A percentile compares a stretch with the other conserved stretches of the same genome.
phyloP scores from a whole-genome alignment of 2,329 filamentous ascomycete genomes.

The Nothophoma quercina region DNA sequence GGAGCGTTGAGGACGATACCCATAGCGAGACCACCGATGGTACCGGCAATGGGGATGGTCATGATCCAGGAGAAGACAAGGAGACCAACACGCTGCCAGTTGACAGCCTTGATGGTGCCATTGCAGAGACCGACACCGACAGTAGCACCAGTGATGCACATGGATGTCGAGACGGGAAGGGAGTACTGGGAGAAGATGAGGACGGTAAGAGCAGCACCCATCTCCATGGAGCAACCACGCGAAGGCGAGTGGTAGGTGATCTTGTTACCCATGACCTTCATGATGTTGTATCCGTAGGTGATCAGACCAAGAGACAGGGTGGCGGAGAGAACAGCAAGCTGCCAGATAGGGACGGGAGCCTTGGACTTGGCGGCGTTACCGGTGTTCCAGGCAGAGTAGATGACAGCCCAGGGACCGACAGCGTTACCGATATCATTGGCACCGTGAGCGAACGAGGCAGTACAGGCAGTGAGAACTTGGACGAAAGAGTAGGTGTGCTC shows the following conservation, averaged over 20 bases:
- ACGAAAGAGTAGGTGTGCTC: slow-evolving; percentile 57
- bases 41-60: slow-evolving; percentile 68
- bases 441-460: slow-evolving; percentile 64
- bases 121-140: slow-evolving; percentile 82
- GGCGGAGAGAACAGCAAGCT: slow-evolving; percentile 72
- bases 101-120: slow-evolving; percentile 73
- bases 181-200: slow-evolving; percentile 78
- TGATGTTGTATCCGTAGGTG: slow-evolving; percentile 84
- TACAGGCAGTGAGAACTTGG: slow-evolving; percentile 58
- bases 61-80: slow-evolving; percentile 72
- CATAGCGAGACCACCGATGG: slow-evolving; percentile 57
- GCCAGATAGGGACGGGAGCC: slow-evolving; percentile 75
- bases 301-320: slow-evolving; percentile 71
- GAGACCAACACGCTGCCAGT: slow-evolving; percentile 74
- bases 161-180: slow-evolving; percentile 72
- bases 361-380: slow-evolving; percentile 68
- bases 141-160: slow-evolving; percentile 81
- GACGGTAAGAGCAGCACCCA: slow-evolving; percentile 79
- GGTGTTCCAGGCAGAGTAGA: slow-evolving; percentile 59
- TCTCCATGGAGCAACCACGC: slow-evolving; percentile 74
- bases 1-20: slow-evolving; percentile 66
- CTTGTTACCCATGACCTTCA: slow-evolving; percentile 87
- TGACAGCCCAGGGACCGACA: slow-evolving; percentile 49
- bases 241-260: slow-evolving; percentile 73
- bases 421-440: slow-evolving; percentile 68